Conservation (phyloP, 257 asterid species). For the Solanum ahanhuiri region DNA sequence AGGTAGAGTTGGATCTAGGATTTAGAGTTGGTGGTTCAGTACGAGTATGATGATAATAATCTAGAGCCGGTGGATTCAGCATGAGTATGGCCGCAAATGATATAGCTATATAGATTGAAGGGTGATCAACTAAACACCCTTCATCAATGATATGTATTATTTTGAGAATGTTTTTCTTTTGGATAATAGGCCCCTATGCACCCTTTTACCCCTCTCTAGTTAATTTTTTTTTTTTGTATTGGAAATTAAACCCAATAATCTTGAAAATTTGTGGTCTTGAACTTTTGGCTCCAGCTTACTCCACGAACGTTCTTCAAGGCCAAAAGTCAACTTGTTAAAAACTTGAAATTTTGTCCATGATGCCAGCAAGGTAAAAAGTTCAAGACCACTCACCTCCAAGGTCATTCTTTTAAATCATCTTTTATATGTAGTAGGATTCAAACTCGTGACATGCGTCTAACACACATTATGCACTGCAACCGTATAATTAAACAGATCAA, state of each 20-base stretch:
- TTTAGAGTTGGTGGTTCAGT: not conserved
- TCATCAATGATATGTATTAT: not conserved
- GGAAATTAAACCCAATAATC: not conserved
- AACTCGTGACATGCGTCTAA: not conserved
- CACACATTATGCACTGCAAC: fast-evolving
- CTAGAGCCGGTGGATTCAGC: not conserved
- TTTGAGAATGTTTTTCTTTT: not conserved
- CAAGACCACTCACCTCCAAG: not conserved
- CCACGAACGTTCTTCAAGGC: not conserved
- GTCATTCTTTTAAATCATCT: not conserved
- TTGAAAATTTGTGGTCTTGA: not conserved
- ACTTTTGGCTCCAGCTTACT: not conserved
- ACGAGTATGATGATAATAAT: not conserved
- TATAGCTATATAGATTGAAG: not conserved
- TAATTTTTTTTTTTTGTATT: not conserved
- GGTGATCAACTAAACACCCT: not conserved
- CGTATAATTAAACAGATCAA: not conserved
- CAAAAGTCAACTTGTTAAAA: not conserved
- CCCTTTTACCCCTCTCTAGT: not conserved
- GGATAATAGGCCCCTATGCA: not conserved
- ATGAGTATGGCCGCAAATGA: not conserved
- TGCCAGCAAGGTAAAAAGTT: not conserved
- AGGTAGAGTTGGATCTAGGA: not conserved
- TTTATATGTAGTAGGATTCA: not conserved
- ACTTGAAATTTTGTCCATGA: not conserved